Base-by-base conservation (phyloP, 2,329 filamentous ascomycete genomes). In the Fusarium phyllophilum region DNA sequence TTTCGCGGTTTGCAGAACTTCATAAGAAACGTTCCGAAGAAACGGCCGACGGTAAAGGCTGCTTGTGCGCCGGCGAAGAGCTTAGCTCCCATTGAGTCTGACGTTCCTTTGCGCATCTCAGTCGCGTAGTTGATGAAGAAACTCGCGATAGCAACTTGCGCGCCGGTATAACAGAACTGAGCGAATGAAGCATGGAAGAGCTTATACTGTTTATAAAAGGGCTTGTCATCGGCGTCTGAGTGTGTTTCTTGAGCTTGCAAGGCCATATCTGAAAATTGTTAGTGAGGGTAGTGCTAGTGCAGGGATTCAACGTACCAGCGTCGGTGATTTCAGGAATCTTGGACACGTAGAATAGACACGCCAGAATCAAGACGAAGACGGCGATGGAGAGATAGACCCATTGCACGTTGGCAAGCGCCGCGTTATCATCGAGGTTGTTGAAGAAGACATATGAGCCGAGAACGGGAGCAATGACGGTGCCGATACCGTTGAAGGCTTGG, bases 151-250 rank as follows among this genome's bases (percentile, higher is more conserved):
- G 88, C 89, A 39, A 92, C 85, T 79, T 95, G 93, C 0, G 92
- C 90, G 54, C 93, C 93, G 0, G 86, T 92, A 80, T 96, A 96
- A 80, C 91, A 93, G 82, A 95, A 95, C 75, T 96, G 93, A 1
- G 92, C 91, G 75, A 91, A 89, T 0, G 92, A 89, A 18, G 92
- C 93, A 77, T 94, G 92, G 85, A 95, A 94, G 6, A 95, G 86
- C 31, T 90, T 89, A 81, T 92, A 94, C 76, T 94, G 92, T 82
- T 93, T 92, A 76, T 85, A 83, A 73, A 94, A 88, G 0, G 92
- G 90, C 79, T 89, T 88, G 73, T 90, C 86, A 66, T 88, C 85
- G 56, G 86, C 87, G 52, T 86, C 86, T 15, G 87, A 86, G 64
- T 89, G 81, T 6, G 86, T 79, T 68, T 89, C 86, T 41, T 85